Evolutionary conservation across 352 stramenopile genomes (phyloP), one percentile per base, ranked within the genome.

Genomic region (Pythium sp.): DNA sequence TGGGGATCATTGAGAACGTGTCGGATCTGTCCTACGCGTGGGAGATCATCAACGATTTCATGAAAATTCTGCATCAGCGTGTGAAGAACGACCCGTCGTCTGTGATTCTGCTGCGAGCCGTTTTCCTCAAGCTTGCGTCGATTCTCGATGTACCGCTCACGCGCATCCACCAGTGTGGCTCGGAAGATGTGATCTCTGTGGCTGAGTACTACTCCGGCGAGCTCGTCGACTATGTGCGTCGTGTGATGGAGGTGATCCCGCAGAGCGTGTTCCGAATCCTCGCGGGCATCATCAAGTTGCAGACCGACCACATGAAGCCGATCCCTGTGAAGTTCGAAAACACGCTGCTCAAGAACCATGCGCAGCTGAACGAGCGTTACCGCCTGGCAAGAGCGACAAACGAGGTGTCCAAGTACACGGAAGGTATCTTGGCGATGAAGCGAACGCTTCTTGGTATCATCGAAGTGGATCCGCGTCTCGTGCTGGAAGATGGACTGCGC

Each of bases 351-450:
- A 97, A 97, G 74, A 92, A 96, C 58, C 93, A 95, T 59, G 86
- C 94, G 15, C 93, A 98, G 72, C 72, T 97, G 8, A 96, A 97
- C 62, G 87, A 97, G 62, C 93, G 95, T 24, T 98, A 98, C 74
- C 86, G 96, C 54, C 79, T 98, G 36, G 87, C 94, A 2, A 90
- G 94, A 57, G 91, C 96, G 22, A 98, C 95, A 12, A 97, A 99
- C 68, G 87, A 98, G 78, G 91, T 99, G 65, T 97, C 90, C 55
- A 97, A 98, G 67, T 98, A 98, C 75, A 98, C 94, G 0, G 92
- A 98, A 77, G 96, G 89, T 62, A 98, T 98, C 62, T 72, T 98
- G 57, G 90, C 90, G 3, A 98, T 98, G 96, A 97, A 98, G 72
- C 90, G 88, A 32, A 98, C 94, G 2, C 71, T 98, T 32, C 81